These are phyloP conservation scores for Thamnidium elegans DNA, from an alignment of 192 early-diverging fungal genomes.

Conservation along the genomic window DNA sequence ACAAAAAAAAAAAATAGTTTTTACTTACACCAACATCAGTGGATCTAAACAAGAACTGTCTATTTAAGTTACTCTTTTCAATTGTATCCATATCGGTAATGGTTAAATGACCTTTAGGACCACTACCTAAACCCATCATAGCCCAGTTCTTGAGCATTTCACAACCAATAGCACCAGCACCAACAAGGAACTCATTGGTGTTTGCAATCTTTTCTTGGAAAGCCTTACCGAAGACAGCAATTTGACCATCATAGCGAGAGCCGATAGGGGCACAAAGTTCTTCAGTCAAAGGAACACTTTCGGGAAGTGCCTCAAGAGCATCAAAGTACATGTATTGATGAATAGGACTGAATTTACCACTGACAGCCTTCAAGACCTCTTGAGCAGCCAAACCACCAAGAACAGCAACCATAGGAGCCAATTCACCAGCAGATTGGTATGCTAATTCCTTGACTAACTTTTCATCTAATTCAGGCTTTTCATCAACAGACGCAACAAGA, in stretches of 20 bases:
- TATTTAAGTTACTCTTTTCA: constrained; percentile 98
- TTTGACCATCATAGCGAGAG: constrained; percentile 94
- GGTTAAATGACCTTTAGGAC: constrained; percentile 75
- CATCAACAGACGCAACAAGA: constrained; percentile 64
- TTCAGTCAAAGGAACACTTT: constrained; percentile 60
- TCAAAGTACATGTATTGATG: constrained; percentile 95
- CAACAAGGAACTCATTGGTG: constrained; percentile 91
- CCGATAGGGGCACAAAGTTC: constrained; percentile 73
- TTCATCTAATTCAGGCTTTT: constrained; percentile 80
- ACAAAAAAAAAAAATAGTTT: background rate
- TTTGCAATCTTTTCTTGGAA: constrained; percentile 89
- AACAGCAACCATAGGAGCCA: constrained; percentile 95
- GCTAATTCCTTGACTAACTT: constrained; percentile 85
- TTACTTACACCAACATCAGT: constrained; percentile 66
- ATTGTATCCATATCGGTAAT: constrained; percentile 99
- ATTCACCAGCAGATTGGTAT: constrained; percentile 85
- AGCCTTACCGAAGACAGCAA: constrained; percentile 91
- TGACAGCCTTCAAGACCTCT: constrained; percentile 94
- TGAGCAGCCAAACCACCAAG: constrained; percentile 96
- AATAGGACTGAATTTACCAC: constrained; percentile 94
- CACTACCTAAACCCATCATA: constrained; percentile 87
- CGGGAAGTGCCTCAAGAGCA: constrained; percentile 93
- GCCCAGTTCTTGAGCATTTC: constrained; percentile 99
- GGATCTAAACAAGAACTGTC: constrained; percentile 97
- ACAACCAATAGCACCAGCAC: constrained; percentile 98